Evolutionary conservation across 306 rosid genomes (phyloP).

Genomic region (Vicia sativa): DNA sequence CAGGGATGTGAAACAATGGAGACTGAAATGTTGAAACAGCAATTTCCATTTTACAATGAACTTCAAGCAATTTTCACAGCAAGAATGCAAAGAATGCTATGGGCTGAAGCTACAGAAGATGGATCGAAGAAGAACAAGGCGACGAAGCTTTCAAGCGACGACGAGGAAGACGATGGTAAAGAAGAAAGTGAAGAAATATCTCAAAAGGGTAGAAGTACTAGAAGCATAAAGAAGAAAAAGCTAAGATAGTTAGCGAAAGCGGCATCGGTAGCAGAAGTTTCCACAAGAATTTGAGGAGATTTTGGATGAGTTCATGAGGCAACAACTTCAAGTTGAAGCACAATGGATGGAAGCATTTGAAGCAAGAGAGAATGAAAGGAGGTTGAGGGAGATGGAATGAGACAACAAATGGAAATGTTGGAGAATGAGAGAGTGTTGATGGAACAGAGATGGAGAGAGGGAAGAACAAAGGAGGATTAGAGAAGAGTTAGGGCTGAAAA

Average conservation of each 20-base stretch:
- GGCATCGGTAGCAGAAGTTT: not conserved
- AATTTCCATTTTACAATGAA: slow-evolving; percentile 85
- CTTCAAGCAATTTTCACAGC: slow-evolving; percentile 60
- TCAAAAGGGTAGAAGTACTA: slow-evolving; percentile 44
- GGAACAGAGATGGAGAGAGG: slow-evolving; percentile 88
- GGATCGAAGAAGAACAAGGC: slow-evolving; percentile 54
- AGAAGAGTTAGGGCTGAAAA: slow-evolving; percentile 93
- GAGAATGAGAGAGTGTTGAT: slow-evolving; percentile 82
- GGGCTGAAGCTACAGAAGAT: slow-evolving; percentile 68
- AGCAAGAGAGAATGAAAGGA: slow-evolving; percentile 77
- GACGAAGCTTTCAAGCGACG: slow-evolving; percentile 47
- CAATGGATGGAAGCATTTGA: slow-evolving; percentile 85
- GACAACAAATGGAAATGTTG: slow-evolving; percentile 72
- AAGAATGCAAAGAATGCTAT: slow-evolving; percentile 73
- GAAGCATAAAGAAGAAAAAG: slow-evolving; percentile 47
- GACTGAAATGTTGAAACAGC: slow-evolving; percentile 62
- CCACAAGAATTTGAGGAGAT: slow-evolving; percentile 55
- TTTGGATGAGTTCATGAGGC: slow-evolving; percentile 74
- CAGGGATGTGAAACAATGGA: slow-evolving; percentile 87
- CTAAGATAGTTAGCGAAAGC: slow-evolving; percentile 32
- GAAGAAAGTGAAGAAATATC: slow-evolving; percentile 63
- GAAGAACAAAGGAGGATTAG: slow-evolving; percentile 81
- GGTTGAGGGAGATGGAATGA: slow-evolving; percentile 81
- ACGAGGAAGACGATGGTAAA: slow-evolving; percentile 52
- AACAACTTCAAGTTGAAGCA: slow-evolving; percentile 68